Percentiles rank a stretch among this genome's conserved stretches.
Evolutionary conservation across 331 rosid species (phyloP).

Genomic region (Quercus lobata): DNA sequence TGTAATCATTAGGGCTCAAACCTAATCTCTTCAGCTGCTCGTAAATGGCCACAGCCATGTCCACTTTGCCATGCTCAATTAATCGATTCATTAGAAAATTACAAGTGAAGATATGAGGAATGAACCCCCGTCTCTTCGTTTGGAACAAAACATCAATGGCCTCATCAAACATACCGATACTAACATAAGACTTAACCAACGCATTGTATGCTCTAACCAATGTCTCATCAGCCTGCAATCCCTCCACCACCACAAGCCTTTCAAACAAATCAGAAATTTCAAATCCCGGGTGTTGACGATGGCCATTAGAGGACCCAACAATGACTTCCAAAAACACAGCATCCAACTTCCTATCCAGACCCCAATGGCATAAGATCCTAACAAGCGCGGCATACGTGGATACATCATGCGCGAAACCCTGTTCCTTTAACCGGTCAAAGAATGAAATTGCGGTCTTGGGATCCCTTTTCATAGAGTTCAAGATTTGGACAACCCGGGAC

Average conservation of each 20-base stretch:
- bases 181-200: slow-evolving; percentile 59
- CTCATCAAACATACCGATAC: slow-evolving; percentile 57
- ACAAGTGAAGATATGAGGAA: slow-evolving; percentile 48
- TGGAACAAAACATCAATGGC: slow-evolving; percentile 59
- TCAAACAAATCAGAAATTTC: slow-evolving; percentile 39
- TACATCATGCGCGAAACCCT: slow-evolving; percentile 38
- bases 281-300: slow-evolving; percentile 7
- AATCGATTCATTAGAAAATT: slow-evolving; percentile 68
- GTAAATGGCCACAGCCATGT: slow-evolving; percentile 41
- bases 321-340: slow-evolving; percentile 56
- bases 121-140: slow-evolving; percentile 41
- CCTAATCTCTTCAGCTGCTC: slow-evolving; percentile 66
- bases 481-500: slow-evolving; percentile 27
- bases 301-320: slow-evolving; percentile 11
- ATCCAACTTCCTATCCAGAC: slow-evolving; percentile 43
- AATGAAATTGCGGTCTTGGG: slow-evolving; percentile 48
- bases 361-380: slow-evolving; percentile 54
- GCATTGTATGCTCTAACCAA: slow-evolving; percentile 42
- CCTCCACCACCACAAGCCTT: slow-evolving; percentile 18
- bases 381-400: slow-evolving; percentile 46
- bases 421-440: slow-evolving; percentile 31
- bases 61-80: slow-evolving; percentile 39
- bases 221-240: slow-evolving; percentile 7
- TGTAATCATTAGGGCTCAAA: slow-evolving; percentile 49
- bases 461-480: slow-evolving; percentile 23